phyloP scores from a whole-genome alignment of 805 yeast genomes.

The Candida awuae region DNA sequence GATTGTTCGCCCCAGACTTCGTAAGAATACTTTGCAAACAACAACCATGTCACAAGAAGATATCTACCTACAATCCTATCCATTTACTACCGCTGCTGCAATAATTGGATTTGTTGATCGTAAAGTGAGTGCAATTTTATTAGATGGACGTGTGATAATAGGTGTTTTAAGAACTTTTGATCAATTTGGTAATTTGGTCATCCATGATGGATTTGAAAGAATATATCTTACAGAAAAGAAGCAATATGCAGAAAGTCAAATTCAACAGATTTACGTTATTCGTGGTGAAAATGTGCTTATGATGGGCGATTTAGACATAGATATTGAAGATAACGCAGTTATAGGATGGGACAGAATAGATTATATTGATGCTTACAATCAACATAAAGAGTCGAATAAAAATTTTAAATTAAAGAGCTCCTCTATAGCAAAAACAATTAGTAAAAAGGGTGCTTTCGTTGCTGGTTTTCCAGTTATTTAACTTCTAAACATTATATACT shows the following conservation, averaged over 20 bases:
- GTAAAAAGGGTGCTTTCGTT: constrained; percentile 5
- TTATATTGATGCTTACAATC: constrained; percentile 2
- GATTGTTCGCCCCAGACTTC: no score
- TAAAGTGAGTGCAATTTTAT: constrained; percentile 67
- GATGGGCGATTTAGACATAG: constrained; percentile 90
- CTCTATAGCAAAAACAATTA: neutral
- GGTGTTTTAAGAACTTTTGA: constrained; percentile 94
- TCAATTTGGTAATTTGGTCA: constrained; percentile 86
- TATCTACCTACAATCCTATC: constrained; percentile 67
- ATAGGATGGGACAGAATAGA: constrained; percentile 46
- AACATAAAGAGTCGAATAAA: neutral
- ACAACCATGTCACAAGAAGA: constrained; percentile 30
- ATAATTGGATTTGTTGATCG: constrained; percentile 79
- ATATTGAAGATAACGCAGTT: constrained; percentile 67
- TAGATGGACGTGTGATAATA: constrained; percentile 82
- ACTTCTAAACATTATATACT: neutral
- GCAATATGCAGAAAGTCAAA: constrained; percentile 55
- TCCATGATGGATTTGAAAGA: constrained; percentile 87
- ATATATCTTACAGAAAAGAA: constrained; percentile 48
- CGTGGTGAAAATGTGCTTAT: constrained; percentile 95
- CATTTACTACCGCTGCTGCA: constrained; percentile 87
- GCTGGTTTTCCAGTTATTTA: neutral
- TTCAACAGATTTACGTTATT: constrained; percentile 71
- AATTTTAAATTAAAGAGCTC: neutral
- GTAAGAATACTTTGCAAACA: no score